Evolutionary conservation across 1,284 basidiomycete genomes (phyloP).

Genomic region (Ceratobasidium sp.): DNA sequence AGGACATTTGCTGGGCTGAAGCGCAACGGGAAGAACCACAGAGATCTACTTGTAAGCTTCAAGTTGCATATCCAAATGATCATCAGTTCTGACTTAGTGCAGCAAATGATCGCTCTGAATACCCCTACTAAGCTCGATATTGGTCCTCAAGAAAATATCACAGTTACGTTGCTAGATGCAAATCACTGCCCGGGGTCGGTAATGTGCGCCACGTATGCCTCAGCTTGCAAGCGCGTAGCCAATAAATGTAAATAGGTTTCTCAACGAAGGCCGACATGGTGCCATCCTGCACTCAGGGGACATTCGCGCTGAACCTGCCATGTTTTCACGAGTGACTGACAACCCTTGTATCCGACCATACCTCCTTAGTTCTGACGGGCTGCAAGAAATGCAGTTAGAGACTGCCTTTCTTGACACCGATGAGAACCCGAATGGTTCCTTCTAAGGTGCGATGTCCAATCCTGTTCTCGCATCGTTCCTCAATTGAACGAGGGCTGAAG

Average conservation of each 20-base stretch:
- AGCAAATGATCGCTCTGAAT: conserved; percentile 63
- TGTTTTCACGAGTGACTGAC: conserved; percentile 68
- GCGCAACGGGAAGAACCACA: conserved; percentile 53
- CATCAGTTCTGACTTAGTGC: conserved; percentile 8
- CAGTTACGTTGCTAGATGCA: conserved; percentile 83
- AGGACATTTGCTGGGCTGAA: conserved; percentile 73
- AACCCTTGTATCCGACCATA: conserved; percentile 78
- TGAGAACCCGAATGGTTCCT: conserved; percentile 68
- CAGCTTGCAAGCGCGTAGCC: not conserved
- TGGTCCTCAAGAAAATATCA: conserved; percentile 62
- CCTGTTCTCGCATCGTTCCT: not conserved
- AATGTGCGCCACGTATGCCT: conserved; percentile 65
- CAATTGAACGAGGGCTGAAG: conserved; percentile 54
- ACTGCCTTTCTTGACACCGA: conserved; percentile 87
- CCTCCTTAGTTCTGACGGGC: conserved; percentile 47
- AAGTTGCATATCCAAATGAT: not conserved
- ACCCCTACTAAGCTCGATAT: conserved; percentile 70
- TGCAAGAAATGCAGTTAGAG: conserved; percentile 55
- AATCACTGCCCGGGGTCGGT: conserved; percentile 94
- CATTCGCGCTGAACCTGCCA: conserved; percentile 83
- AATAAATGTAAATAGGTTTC: conserved; percentile 64
- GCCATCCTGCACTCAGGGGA: conserved; percentile 92
- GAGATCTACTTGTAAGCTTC: conserved; percentile 67
- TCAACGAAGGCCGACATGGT: conserved; percentile 76
- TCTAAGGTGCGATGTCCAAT: conserved; percentile 62